These are phyloP conservation scores for Ophiosphaerella korrae DNA, from an alignment of 2,329 filamentous ascomycete species.

Conservation along the genomic window DNA sequence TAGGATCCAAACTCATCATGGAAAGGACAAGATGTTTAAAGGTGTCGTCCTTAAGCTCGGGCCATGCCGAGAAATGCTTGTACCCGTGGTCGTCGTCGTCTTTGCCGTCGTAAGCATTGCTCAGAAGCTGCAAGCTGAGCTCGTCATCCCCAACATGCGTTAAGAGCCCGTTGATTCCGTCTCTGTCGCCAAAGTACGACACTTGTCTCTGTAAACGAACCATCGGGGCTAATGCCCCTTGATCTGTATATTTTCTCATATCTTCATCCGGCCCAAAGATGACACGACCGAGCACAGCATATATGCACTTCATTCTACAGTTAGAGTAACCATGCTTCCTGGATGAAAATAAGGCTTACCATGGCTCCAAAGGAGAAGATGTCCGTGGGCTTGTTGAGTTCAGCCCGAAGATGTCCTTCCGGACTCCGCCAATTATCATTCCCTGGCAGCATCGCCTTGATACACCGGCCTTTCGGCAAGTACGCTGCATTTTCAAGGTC, in stretches of 20 bases:
- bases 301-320: constrained; percentile 26
- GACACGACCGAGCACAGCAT: constrained; percentile 26
- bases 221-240: constrained; percentile 28
- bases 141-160: constrained; percentile 36
- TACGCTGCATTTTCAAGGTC: constrained; percentile 45
- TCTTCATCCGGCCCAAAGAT: constrained; percentile 36
- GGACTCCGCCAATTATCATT: constrained; percentile 43
- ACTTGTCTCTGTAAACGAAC: constrained; percentile 37
- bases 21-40: constrained; percentile 48
- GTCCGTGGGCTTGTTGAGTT: constrained; percentile 37
- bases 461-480: constrained; percentile 36
- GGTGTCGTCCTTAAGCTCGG: constrained; percentile 41
- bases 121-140: constrained; percentile 32
- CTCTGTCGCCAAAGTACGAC: constrained; percentile 35
- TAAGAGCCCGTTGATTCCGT: constrained; percentile 36
- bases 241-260: constrained; percentile 19
- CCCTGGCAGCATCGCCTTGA: constrained; percentile 36
- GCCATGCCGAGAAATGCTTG: constrained; percentile 38
- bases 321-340: neutral
- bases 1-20: constrained; percentile 51
- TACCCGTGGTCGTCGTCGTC: constrained; percentile 33
- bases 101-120: constrained; percentile 39
- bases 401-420: constrained; percentile 31
- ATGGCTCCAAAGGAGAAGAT: constrained; percentile 38
- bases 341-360: constrained; percentile 16